phyloP scores from a whole-genome alignment of 1,139 yeast species.

The Sugiyamaella neomexicana region DNA sequence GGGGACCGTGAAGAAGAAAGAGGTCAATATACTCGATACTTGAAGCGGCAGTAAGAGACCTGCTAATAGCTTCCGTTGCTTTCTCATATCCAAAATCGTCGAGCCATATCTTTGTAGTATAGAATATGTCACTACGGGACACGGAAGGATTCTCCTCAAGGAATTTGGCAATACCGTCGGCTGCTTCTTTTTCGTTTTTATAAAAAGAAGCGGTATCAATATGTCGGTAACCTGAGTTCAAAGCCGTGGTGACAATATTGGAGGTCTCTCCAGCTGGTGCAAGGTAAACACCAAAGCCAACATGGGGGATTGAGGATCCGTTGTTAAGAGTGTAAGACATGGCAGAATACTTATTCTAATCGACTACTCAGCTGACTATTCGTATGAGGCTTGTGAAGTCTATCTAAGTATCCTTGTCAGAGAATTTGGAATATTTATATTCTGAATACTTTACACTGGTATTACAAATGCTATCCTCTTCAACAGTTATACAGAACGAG shows the following conservation, averaged over 20 bases:
- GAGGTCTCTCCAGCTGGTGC: constrained; percentile 46
- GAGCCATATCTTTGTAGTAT: constrained; percentile 55
- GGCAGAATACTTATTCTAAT: too few relatives aligned
- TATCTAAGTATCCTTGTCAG: too few relatives aligned
- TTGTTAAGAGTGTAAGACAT: constrained; percentile 31
- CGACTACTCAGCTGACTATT: too few relatives aligned
- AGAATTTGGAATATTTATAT: neutral
- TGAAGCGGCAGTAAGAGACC: constrained; percentile 62
- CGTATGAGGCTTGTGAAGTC: too few relatives aligned
- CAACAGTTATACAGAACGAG: neutral
- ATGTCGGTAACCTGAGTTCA: constrained; percentile 51
- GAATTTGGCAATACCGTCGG: constrained; percentile 52
- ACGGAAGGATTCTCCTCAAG: constrained; percentile 55
- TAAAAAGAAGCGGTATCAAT: constrained; percentile 62
- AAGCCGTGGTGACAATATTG: constrained; percentile 50
- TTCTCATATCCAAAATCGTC: constrained; percentile 56
- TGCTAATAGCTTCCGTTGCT: constrained; percentile 57
- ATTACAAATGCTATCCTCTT: neutral
- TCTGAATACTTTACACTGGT: neutral
- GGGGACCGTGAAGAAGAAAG: constrained; percentile 85
- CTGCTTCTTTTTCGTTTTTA: constrained; percentile 56
- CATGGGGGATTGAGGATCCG: constrained; percentile 49
- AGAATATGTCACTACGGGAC: constrained; percentile 52
- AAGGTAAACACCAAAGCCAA: constrained; percentile 61
- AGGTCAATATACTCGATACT: constrained; percentile 73